Conservation (phyloP, 2,329 filamentous ascomycete species). For the Xylaria sp. region DNA sequence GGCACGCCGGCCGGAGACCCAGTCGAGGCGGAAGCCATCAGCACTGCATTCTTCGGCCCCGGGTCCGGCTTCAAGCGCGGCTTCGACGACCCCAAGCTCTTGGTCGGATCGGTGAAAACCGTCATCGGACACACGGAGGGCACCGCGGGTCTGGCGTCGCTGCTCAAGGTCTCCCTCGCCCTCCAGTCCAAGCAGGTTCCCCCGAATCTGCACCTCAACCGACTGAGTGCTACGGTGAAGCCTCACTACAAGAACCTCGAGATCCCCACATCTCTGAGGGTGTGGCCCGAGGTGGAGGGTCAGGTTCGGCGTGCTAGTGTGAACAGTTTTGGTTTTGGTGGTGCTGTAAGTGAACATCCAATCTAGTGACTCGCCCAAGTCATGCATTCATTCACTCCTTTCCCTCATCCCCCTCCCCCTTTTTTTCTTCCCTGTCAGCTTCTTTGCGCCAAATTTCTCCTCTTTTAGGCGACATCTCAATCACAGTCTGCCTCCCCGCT, state of each 20-base stretch:
- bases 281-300: not conserved
- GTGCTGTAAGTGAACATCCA: no score
- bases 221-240: constrained; percentile 17
- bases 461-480: no score
- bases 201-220: constrained; percentile 22
- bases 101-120: constrained; percentile 32
- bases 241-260: constrained; percentile 23
- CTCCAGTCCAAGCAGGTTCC: constrained; percentile 20
- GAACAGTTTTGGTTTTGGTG: not conserved
- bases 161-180: constrained; percentile 25
- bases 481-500: no score
- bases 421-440: no score
- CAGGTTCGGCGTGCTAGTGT: constrained; percentile 28
- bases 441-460: no score
- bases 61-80: not conserved
- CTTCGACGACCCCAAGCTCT: not conserved
- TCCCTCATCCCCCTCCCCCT: no score
- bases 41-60: constrained; percentile 27
- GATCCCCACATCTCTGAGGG: not conserved
- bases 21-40: constrained; percentile 41
- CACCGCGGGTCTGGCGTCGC: constrained; percentile 31
- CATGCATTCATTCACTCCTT: no score
- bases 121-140: constrained; percentile 36
- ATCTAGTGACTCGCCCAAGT: no score
- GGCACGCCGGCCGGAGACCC: constrained; percentile 45